Base-by-base conservation (phyloP, 345 rosid species). In the Aquilaria yunnanensis region DNA sequence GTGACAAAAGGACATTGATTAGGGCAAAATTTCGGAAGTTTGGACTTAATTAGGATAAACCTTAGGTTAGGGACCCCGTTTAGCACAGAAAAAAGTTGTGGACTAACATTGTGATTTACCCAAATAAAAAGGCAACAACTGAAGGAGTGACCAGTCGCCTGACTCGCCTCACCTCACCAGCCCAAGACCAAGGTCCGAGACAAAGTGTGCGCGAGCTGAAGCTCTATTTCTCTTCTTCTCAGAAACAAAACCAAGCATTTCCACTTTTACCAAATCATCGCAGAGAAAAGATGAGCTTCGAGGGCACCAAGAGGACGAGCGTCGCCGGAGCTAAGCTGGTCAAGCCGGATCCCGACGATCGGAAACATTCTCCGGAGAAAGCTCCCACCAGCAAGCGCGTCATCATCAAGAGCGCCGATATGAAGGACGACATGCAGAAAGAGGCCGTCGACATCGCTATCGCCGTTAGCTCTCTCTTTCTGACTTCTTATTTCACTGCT, bases 351-450 rank as follows among this genome's bases (percentile, higher is more conserved):
- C 34, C 82, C 55, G 88, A 86, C 52, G 89, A 85, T 47, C 78
- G 85, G 71, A 83, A 79, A 74, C 67, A 76, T 47, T 70, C 74
- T 32, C 66, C 77, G 56, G 75, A 76, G 10, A 34, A 61, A 29
- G 61, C 78, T 60, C 73, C 89, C 10, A 54, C 67, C 16, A 75
- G 77, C 33, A 89, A 80, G 71, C 80, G 77, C 78, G 74, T 85
- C 76, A 63, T 77, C 70, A 76, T 94, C 70, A 91, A 88, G 81
- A 94, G 91, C 78, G 96, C 97, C 67, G 99, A 94, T 78, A 94
- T 94, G 99, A 94, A 87, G 74, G 97, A 90, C 0, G 96, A 87
- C 67, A 75, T 88, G 96, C 97, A 94, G 78, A 86, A 81, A 51
- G 99, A 94, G 37, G 99, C 96, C 37, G 68, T 90, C 60, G 89